These are phyloP conservation scores for Grigorovia jiainica DNA, from an alignment of 805 yeast genomes.

Conservation along the genomic window DNA sequence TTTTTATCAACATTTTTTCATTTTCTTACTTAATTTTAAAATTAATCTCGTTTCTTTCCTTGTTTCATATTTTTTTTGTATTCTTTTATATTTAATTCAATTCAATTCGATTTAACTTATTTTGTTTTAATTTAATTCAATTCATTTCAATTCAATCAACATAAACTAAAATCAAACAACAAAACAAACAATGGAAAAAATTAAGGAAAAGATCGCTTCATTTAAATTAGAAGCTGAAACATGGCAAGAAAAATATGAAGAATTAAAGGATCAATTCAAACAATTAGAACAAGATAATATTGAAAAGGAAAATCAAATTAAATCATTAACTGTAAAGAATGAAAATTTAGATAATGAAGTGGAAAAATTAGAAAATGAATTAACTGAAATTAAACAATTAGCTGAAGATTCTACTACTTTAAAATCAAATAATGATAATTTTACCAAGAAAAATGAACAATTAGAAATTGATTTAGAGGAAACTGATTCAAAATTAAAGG, in stretches of 20 bases:
- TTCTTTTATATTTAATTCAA: no score
- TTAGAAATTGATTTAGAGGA: conserved; percentile 77
- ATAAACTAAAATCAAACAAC: not conserved
- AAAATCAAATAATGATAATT: conserved; percentile 82
- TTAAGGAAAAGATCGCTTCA: conserved; percentile 69
- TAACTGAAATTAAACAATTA: conserved; percentile 48
- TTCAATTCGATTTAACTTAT: not conserved
- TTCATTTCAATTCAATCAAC: no score
- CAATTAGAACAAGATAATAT: conserved; percentile 84
- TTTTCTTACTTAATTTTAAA: no score
- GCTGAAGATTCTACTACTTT: conserved; percentile 87
- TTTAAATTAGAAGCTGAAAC: conserved; percentile 91
- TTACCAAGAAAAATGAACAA: conserved; percentile 82
- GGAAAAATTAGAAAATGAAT: conserved; percentile 40
- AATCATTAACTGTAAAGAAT: conserved; percentile 85
- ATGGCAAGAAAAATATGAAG: conserved; percentile 97
- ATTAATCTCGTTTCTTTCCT: no score
- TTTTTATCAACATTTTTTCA: no score
- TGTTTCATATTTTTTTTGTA: no score
- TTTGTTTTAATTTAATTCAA: not conserved
- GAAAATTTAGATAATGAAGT: conserved; percentile 75
- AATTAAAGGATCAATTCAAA: conserved; percentile 69
- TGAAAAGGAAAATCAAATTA: conserved; percentile 92
- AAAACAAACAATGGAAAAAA: conserved; percentile 41
- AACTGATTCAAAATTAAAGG: conserved; percentile 83